These are phyloP conservation scores for Tolypocladium amazonense DNA, from an alignment of 2,329 filamentous ascomycete genomes.

Conservation along the genomic window DNA sequence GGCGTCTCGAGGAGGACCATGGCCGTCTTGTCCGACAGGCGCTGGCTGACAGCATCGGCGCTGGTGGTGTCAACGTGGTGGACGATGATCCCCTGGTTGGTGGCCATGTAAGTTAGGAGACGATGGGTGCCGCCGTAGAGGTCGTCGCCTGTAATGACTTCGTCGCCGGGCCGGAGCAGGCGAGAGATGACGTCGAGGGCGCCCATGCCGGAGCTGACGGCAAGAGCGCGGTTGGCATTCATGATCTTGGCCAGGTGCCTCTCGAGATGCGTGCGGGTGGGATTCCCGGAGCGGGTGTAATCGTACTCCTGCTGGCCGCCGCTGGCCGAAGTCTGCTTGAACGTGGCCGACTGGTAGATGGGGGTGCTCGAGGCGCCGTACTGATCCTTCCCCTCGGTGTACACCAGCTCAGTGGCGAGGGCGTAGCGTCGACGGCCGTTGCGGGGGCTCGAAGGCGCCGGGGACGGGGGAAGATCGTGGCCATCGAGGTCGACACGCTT, in stretches of 20 bases:
- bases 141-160: conserved; percentile 95
- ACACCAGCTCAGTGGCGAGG: conserved; percentile 90
- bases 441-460: conserved; percentile 81
- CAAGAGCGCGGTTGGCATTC: conserved; percentile 82
- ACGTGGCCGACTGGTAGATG: conserved; percentile 97
- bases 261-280: conserved; percentile 90
- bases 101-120: conserved; percentile 81
- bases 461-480: conserved; percentile 79
- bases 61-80: conserved; percentile 93
- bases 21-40: conserved; percentile 70
- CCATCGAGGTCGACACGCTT: conserved; percentile 69
- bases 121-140: conserved; percentile 93
- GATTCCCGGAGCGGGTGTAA: conserved; percentile 96
- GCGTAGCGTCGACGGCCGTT: conserved; percentile 77
- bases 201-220: conserved; percentile 95
- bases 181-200: conserved; percentile 93
- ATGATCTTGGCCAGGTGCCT: conserved; percentile 98
- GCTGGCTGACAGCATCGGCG: conserved; percentile 56
- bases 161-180: conserved; percentile 81
- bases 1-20: conserved; percentile 96
- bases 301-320: conserved; percentile 86
- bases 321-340: conserved; percentile 78
- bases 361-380: conserved; percentile 94
- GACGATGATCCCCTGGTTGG: conserved; percentile 83
- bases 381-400: conserved; percentile 91